Conservation (phyloP, 495 filamentous ascomycete species). For the Xylaria sp. region DNA sequence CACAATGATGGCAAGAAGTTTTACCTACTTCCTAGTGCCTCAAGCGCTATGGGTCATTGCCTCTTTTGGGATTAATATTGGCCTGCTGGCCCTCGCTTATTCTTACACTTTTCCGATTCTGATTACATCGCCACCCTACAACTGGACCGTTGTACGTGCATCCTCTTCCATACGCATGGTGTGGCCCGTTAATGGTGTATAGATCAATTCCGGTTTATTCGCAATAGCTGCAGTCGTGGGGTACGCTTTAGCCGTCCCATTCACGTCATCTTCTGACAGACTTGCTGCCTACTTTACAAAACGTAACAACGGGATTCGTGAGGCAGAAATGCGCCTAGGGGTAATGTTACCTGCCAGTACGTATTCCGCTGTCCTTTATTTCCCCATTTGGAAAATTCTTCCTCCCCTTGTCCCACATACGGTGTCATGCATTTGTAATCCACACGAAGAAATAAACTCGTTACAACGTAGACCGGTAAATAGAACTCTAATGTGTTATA, state of each 20-base stretch:
- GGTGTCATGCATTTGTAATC: neutral
- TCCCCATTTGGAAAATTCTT: neutral
- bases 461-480: neutral
- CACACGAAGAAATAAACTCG: neutral
- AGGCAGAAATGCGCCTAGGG: constrained; percentile 67
- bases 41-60: constrained; percentile 67
- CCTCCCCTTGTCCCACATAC: neutral
- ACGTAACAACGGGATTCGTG: constrained; percentile 62
- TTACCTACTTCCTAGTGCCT: constrained; percentile 65
- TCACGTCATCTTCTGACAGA: constrained; percentile 61
- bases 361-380: neutral
- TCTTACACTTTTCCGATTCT: constrained; percentile 67
- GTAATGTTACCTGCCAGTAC: constrained; percentile 57
- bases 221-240: constrained; percentile 60
- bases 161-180: neutral
- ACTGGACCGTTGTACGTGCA: constrained; percentile 53
- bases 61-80: constrained; percentile 59
- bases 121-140: constrained; percentile 63
- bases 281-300: constrained; percentile 63
- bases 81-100: constrained; percentile 63
- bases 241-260: constrained; percentile 62
- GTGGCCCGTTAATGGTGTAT: neutral
- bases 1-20: constrained; percentile 60
- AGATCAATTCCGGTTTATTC: constrained; percentile 63
- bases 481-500: neutral